Evolutionary conservation across 805 yeast species (phyloP), one percentile per base, ranked within the genome.

Genomic region (Nakazawaea laoshanensis): DNA sequence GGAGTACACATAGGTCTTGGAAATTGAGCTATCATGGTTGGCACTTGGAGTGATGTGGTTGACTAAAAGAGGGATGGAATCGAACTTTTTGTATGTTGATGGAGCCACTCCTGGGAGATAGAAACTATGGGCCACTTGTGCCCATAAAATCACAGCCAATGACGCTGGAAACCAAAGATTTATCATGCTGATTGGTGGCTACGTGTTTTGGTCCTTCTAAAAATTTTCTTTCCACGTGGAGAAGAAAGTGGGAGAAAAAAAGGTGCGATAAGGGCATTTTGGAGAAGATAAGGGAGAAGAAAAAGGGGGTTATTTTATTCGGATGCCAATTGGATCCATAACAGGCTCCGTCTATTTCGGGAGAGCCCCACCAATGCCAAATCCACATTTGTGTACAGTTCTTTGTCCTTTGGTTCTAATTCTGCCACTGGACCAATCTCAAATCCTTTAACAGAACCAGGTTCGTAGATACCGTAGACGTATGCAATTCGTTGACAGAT

Each of bases 61-160:
- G 20, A 92, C 98, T 31, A 81, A 61, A 35, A 92, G 61, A 11
- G 89, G 85, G 31, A 92, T 77, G 3, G 49, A 44, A 34, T 88
- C 94, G 32, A 78, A 86, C 39, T 71, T 65, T 29, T 67, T 63
- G 51, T 89, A 92, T 32, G 89, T 80, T 1, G 94, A 83, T 13
- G 98, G 97, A 0, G 97, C 95, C 16, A 87, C 92, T 7, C 97
- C 97, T 0, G 97, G 97, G 36, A 92, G 64, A 52, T 92, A 89
- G 59, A 92, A 89, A 13, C 79, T 94, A 32, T 42, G 35, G 13
- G 57, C 53, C 12, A 16, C 6, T 24, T 24, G 26, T 7, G 12
- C 30, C 13, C 42, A 28, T 18, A 39, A 34, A 22, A 42, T 35
- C 19, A 41, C 34, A 22, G 42, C 24, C 30, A 39, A 27, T 12